Evolutionary conservation across 73 alveolate species (phyloP), one percentile per base, ranked within the genome.

Genomic region (Breviolum minutum): DNA sequence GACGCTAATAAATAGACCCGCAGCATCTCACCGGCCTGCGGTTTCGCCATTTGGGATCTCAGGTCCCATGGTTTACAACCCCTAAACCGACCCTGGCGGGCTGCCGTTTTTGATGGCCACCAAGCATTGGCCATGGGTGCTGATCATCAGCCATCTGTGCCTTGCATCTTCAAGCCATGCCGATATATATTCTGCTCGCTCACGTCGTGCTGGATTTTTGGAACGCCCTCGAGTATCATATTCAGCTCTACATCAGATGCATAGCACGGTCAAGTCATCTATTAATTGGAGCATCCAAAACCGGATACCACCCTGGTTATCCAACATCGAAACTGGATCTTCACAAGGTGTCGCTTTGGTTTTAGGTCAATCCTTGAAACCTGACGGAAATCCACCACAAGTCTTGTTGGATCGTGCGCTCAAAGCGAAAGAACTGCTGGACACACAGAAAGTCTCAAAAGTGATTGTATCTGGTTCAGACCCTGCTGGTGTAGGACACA

Each of bases 331-430:
- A 7, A 70, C 48, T 9, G 85, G 89, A 27, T 60, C 95, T n/a
- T 20, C 48, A 11, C 96, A 40, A 32, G 96, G 85, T 17, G 77
- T 89, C 19, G 96, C 96, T 27, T 86, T 89, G 70, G 87, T 89
- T n/a, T 27, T 89, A 73, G 96, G 96, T 73, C 96, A 89, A 63
- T 89, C 96, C 17, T 71, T 89, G 30, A 68, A 32, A 5, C 95
- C 84, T 16, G 95, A 88, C 22, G 96, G 96, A 0, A 64, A 66
- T 19, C 54, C 85, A 5, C 86, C 96, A 26, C 87, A 89, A 40
- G 96, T 69, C 29, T 71, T 68, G 74, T 29, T 70, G 61, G 87
- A 68, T 12, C 96, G 96, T 5, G 95, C 95, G 2, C 60, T 26
- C 48, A 87, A 24, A 68, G 95, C 95, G 26, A 19, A 73, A 54